phyloP scores from a whole-genome alignment of 331 rosid species.

The Saraca asoca region DNA sequence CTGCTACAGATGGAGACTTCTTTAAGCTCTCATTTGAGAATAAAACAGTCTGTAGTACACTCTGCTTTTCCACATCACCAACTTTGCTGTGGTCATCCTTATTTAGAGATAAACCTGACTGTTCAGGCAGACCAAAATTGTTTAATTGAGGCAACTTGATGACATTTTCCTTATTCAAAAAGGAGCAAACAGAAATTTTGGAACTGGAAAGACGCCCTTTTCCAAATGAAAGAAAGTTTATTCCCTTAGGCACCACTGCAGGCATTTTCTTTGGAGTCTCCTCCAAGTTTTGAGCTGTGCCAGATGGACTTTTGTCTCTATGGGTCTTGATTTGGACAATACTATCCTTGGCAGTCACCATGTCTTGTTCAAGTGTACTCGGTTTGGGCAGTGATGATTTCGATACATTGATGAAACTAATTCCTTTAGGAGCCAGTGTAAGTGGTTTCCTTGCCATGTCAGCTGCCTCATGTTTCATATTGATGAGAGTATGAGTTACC shows the following conservation, averaged over 20 bases:
- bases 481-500: conserved; percentile 35
- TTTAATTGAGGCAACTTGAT: background rate
- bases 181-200: conserved; percentile 27
- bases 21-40: conserved; percentile 21
- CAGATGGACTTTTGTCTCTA: conserved; percentile 33
- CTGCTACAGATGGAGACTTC: conserved; percentile 36
- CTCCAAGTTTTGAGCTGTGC: conserved; percentile 23
- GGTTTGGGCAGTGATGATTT: conserved; percentile 36
- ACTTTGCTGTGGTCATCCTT: conserved; percentile 23
- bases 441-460: conserved; percentile 35
- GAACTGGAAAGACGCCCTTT: conserved; percentile 41
- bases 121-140: conserved; percentile 11
- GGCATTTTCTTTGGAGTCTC: conserved; percentile 37
- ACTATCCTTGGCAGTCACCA: conserved; percentile 36
- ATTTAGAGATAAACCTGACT: conserved; percentile 3
- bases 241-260: conserved; percentile 42
- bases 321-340: conserved; percentile 31
- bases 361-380: conserved; percentile 37
- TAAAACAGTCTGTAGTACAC: conserved; percentile 7
- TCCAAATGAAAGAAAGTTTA: conserved; percentile 54
- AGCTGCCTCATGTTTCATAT: conserved; percentile 36
- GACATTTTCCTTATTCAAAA: conserved; percentile 21
- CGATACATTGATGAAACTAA: conserved; percentile 50
- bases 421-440: conserved; percentile 50
- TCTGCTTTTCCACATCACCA: conserved; percentile 30